Evolutionary conservation across 1,284 basidiomycete genomes (phyloP).

Genomic region (Ceratobasidium sp.): DNA sequence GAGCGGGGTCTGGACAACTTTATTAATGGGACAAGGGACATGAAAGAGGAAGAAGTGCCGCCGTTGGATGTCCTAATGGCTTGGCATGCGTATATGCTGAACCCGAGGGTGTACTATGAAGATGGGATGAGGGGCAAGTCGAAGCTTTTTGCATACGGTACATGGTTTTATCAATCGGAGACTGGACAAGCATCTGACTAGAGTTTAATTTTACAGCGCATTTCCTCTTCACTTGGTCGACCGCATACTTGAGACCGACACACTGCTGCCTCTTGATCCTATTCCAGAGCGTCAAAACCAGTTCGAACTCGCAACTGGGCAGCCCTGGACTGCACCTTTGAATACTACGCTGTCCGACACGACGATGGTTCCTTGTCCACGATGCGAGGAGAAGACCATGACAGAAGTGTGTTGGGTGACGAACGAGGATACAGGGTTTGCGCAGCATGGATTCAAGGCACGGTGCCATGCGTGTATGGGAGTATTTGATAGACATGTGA

Average conservation of each 20-base stretch:
- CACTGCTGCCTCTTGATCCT: constrained; percentile 40
- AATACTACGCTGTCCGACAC: constrained; percentile 20
- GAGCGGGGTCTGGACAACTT: background rate
- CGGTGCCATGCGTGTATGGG: constrained; percentile 34
- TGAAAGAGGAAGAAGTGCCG: constrained; percentile 47
- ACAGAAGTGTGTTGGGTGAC: constrained; percentile 37
- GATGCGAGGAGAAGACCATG: constrained; percentile 25
- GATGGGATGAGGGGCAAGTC: constrained; percentile 40
- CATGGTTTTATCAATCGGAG: background rate
- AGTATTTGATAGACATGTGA: constrained; percentile 14
- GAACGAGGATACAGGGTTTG: constrained; percentile 35
- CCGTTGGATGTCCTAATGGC: constrained; percentile 59
- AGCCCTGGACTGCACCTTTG: constrained; percentile 27
- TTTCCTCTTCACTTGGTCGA: constrained; percentile 41
- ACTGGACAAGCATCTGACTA: background rate
- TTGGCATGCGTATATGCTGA: constrained; percentile 60
- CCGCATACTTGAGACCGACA: constrained; percentile 33
- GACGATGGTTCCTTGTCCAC: constrained; percentile 29
- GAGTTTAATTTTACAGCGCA: background rate
- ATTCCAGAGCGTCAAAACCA: constrained; percentile 21
- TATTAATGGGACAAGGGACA: background rate
- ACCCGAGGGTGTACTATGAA: constrained; percentile 43
- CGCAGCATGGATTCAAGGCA: constrained; percentile 33
- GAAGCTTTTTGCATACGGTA: constrained; percentile 36
- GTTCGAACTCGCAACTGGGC: constrained; percentile 39